Evolutionary conservation across 208 protist genomes (phyloP).

Genomic region (Angomonas ambiguus): DNA sequence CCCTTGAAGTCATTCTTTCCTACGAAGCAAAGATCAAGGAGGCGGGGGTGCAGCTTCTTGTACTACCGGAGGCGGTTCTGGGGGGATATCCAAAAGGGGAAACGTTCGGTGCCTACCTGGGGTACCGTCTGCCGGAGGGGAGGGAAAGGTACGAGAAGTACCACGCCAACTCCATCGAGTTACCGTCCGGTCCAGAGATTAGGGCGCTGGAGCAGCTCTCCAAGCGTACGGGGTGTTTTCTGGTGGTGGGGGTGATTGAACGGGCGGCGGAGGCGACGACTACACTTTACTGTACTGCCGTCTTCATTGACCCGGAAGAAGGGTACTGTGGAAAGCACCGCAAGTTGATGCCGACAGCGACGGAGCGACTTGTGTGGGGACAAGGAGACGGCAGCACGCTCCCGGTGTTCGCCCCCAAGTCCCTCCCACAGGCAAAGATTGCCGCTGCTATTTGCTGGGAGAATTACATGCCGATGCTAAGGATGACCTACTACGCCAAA

Average conservation of each 20-base stretch:
- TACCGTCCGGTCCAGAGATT: neutral
- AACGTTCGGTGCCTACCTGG: slow-evolving; percentile 4
- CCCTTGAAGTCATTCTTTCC: neutral
- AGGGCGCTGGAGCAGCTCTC: neutral
- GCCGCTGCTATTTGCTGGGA: slow-evolving; percentile 5
- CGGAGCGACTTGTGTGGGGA: slow-evolving; percentile 6
- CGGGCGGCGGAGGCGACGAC: neutral
- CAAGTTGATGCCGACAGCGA: slow-evolving; percentile 7
- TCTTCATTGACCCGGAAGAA: slow-evolving; percentile 3
- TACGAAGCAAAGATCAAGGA: neutral
- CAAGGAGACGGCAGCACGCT: neutral
- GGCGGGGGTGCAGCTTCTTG: neutral
- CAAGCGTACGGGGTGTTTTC: neutral
- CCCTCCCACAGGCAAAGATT: neutral
- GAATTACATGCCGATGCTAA: slow-evolving; percentile 3
- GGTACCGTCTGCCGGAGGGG: slow-evolving; percentile 5
- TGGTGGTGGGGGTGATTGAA: slow-evolving; percentile 2
- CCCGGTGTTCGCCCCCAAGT: neutral
- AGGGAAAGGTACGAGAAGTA: neutral
- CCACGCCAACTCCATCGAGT: neutral
- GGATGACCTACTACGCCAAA: neutral
- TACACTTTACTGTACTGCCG: slow-evolving; percentile 1
- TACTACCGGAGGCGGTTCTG: slow-evolving; percentile 5
- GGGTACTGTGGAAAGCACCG: slow-evolving; percentile 2
- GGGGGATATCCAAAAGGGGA: slow-evolving; percentile 4